Evolutionary conservation across 306 rosid species (phyloP).

Genomic region (Leucaena leucocephala): DNA sequence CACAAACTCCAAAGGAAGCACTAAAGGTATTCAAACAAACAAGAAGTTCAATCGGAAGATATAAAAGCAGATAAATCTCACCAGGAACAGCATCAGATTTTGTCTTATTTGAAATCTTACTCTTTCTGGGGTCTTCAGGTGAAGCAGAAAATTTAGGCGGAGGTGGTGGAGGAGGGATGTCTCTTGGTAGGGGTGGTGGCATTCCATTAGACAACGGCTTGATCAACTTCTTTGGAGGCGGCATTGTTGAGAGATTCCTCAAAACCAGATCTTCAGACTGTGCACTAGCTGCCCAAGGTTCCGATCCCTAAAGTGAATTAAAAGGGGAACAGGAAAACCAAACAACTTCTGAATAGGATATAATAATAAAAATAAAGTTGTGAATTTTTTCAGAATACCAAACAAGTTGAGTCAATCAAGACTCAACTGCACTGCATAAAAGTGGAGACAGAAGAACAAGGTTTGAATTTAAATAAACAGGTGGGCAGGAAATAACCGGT

Average conservation of each 20-base stretch:
- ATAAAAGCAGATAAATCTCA: slow-evolving; percentile 39
- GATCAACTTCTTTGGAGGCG: slow-evolving; percentile 79
- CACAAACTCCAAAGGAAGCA: slow-evolving; percentile 2
- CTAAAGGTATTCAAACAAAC: slow-evolving; percentile 17
- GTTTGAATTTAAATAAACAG: slow-evolving; percentile 4
- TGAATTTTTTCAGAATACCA: slow-evolving; percentile 14
- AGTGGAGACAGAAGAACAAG: slow-evolving; percentile 1
- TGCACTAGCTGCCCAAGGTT: slow-evolving; percentile 47
- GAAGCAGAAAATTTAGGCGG: slow-evolving; percentile 61
- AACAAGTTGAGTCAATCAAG: slow-evolving; percentile 23
- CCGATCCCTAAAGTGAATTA: slow-evolving; percentile 65
- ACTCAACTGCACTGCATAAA: slow-evolving; percentile 18
- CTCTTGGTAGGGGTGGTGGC: slow-evolving; percentile 56
- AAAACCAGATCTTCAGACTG: slow-evolving; percentile 43
- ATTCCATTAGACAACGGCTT: slow-evolving; percentile 51
- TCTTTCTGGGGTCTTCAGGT: slow-evolving; percentile 48
- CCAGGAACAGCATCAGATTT: slow-evolving; percentile 72
- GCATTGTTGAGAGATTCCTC: slow-evolving; percentile 78
- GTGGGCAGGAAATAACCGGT: slow-evolving; percentile 10
- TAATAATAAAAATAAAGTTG: not conserved
- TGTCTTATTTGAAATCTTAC: slow-evolving; percentile 43
- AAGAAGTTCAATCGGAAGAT: slow-evolving; percentile 20
- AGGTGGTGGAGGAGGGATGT: slow-evolving; percentile 74
- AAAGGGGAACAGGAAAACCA: slow-evolving; percentile 47
- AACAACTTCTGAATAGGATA: slow-evolving; percentile 47